Percentiles rank a stretch among this genome's conserved stretches.
These are phyloP conservation scores for Fusarium continuum DNA, from an alignment of 2,329 filamentous ascomycete species.

Conservation along the genomic window DNA sequence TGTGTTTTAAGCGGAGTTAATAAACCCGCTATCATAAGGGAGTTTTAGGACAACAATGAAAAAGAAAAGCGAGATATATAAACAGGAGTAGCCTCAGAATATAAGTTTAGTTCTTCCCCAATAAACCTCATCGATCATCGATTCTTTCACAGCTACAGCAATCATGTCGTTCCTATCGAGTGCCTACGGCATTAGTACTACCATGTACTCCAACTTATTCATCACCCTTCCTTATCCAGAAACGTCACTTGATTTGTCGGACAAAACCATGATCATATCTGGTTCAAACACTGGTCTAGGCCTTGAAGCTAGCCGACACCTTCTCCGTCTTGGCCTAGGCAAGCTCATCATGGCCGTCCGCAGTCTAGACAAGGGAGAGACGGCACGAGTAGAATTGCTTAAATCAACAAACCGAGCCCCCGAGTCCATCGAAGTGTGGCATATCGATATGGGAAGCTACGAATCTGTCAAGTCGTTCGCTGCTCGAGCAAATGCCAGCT, in stretches of 20 bases:
- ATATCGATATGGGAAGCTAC: constrained; percentile 58
- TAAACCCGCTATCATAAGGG: constrained; percentile 6
- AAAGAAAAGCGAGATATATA: background rate
- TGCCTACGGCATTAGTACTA: constrained; percentile 17
- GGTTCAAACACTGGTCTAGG: constrained; percentile 55
- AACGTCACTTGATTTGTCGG: constrained; percentile 28
- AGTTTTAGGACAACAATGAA: background rate
- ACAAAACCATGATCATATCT: constrained; percentile 50
- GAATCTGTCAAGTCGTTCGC: constrained; percentile 55
- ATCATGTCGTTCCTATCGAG: constrained; percentile 23
- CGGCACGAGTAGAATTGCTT: constrained; percentile 49
- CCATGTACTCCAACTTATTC: constrained; percentile 32
- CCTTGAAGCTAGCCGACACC: constrained; percentile 49
- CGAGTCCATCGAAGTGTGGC: constrained; percentile 55
- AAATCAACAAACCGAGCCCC: background rate
- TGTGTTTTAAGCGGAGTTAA: constrained; percentile 15
- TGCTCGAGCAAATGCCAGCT: constrained; percentile 11
- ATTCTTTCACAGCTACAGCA: accelerated
- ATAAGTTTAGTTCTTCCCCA: too few species aligned
- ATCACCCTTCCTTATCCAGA: constrained; percentile 37
- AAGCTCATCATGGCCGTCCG: constrained; percentile 53
- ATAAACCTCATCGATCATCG: too few species aligned
- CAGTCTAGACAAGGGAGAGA: constrained; percentile 52
- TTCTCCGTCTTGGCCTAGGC: constrained; percentile 44
- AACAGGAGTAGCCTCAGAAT: accelerated